A percentile compares a stretch with the other conserved stretches of the same genome.
These are phyloP conservation scores for Phytopythium ostracodes DNA, from an alignment of 352 stramenopile species.

Conservation along the genomic window DNA sequence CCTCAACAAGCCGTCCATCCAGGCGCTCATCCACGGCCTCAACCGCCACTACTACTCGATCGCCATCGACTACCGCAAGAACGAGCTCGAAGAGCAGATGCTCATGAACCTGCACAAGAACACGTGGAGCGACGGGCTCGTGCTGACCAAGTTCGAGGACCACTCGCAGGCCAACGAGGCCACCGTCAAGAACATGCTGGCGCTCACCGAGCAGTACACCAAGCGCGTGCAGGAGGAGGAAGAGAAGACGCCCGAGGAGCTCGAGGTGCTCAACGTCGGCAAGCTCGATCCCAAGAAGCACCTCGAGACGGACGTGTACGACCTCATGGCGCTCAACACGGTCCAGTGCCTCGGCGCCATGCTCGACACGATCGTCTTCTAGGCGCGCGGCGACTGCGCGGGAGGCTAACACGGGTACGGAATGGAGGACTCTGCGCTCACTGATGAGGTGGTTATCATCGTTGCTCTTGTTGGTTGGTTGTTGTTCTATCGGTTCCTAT, in stretches of 20 bases:
- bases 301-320: slow-evolving; percentile 92
- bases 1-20: slow-evolving; percentile 99
- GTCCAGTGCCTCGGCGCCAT: slow-evolving; percentile 98
- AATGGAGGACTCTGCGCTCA: too few relatives aligned
- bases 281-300: slow-evolving; percentile 96
- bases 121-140: slow-evolving; percentile 95
- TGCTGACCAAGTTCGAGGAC: slow-evolving; percentile 95
- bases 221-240: slow-evolving; percentile 93
- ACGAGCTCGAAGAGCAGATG: slow-evolving; percentile 99
- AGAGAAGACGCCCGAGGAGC: slow-evolving; percentile 96
- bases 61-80: slow-evolving; percentile 97
- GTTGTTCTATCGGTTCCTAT: too few relatives aligned
- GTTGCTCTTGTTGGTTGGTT: too few relatives aligned
- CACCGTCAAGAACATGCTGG: slow-evolving; percentile 93
- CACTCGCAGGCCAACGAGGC: slow-evolving; percentile 92
- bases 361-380: slow-evolving; percentile 99
- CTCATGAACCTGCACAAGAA: slow-evolving; percentile 99
- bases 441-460: too few relatives aligned
- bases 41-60: slow-evolving; percentile 99
- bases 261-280: slow-evolving; percentile 97
- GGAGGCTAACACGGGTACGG: slow-evolving; percentile 54
- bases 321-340: slow-evolving; percentile 98
- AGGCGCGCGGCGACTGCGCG: slow-evolving; percentile 82
- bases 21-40: slow-evolving; percentile 98
- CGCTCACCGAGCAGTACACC: slow-evolving; percentile 97